These are phyloP conservation scores for Asclepias syriaca DNA, from an alignment of 257 asterid genomes.

Conservation along the genomic window DNA sequence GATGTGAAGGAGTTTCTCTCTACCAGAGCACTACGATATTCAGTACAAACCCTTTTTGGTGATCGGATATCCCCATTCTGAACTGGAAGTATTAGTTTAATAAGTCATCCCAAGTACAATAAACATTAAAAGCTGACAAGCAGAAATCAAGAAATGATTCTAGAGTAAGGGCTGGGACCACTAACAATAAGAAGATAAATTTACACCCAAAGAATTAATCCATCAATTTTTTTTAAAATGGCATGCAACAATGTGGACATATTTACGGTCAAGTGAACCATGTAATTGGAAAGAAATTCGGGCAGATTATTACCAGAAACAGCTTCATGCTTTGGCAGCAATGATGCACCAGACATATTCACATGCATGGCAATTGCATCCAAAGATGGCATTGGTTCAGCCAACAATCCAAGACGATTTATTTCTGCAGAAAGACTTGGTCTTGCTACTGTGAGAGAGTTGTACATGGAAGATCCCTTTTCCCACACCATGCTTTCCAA, in stretches of 20 bases:
- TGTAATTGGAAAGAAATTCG: not conserved
- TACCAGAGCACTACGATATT: constrained; percentile 80
- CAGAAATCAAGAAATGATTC: not conserved
- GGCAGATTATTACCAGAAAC: constrained; percentile 43
- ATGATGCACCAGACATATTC: constrained; percentile 45
- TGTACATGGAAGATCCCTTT: constrained; percentile 97
- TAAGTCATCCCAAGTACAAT: constrained; percentile 8
- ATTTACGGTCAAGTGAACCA: not conserved
- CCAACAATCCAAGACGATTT: constrained; percentile 75
- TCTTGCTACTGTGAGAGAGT: constrained; percentile 80
- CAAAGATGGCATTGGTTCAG: constrained; percentile 97
- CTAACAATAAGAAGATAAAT: not conserved
- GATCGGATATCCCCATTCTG: constrained; percentile 80
- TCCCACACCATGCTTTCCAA: constrained; percentile 99
- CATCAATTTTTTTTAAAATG: not conserved
- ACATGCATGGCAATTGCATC: constrained; percentile 89
- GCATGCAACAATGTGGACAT: not conserved
- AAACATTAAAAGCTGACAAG: constrained; percentile 13
- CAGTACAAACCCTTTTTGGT: constrained; percentile 74
- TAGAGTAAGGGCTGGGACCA: not conserved
- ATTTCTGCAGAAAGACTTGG: constrained; percentile 84
- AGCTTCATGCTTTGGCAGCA: constrained; percentile 51
- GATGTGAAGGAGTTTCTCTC: constrained; percentile 94
- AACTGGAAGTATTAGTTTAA: constrained; percentile 46
- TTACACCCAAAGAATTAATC: not conserved